Evolutionary conservation across 208 protist genomes (phyloP).

Genomic region (Leishmania braziliensis): DNA sequence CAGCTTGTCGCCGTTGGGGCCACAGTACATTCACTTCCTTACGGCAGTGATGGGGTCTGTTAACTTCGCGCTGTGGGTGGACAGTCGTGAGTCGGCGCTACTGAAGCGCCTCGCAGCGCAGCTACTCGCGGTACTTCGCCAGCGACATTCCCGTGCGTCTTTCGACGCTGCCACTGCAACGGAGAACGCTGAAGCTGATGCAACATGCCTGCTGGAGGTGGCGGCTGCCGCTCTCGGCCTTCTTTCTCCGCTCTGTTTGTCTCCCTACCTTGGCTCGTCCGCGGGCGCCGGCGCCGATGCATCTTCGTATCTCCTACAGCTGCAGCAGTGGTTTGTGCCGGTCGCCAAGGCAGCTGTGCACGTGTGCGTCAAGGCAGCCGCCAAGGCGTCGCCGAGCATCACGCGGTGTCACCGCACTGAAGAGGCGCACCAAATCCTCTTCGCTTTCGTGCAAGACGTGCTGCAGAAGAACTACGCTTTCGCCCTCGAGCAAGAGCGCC

Average conservation of each 20-base stretch:
- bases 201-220: constrained; percentile 11
- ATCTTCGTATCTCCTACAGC: constrained; percentile 20
- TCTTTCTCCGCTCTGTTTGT: constrained; percentile 66
- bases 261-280: constrained; percentile 31
- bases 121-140: constrained; percentile 21
- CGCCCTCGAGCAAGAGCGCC: constrained; percentile 66
- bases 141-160: constrained; percentile 2
- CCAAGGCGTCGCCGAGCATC: not conserved
- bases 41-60: constrained; percentile 36
- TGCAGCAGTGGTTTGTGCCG: constrained; percentile 48
- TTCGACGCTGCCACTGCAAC: not conserved
- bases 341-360: constrained; percentile 36
- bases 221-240: constrained; percentile 57
- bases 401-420: constrained; percentile 7
- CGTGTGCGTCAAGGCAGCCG: constrained; percentile 17
- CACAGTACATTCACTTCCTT: constrained; percentile 58
- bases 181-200: not conserved
- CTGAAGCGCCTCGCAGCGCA: constrained; percentile 31
- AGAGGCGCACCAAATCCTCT: constrained; percentile 38
- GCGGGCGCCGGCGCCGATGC: not conserved
- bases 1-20: constrained; percentile 8
- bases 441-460: constrained; percentile 85
- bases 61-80: constrained; percentile 57
- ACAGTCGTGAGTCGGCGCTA: constrained; percentile 35
- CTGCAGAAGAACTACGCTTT: constrained; percentile 86